Conservation (phyloP, 2,329 filamentous ascomycete species). For the Cladosporium sp. region DNA sequence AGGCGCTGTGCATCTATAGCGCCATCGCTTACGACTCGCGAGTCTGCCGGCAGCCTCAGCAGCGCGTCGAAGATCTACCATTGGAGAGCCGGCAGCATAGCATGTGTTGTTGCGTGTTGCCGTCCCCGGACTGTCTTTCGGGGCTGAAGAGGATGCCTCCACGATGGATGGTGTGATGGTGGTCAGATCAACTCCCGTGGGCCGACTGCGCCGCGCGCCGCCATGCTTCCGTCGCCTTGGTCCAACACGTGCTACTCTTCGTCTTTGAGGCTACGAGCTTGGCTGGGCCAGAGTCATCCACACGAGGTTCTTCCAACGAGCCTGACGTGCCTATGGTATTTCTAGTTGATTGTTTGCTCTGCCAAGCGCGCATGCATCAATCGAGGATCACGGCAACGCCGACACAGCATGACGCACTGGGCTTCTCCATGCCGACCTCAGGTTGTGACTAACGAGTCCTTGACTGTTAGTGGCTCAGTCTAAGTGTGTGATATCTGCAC, state of each 20-base stretch:
- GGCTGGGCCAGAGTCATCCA: neutral
- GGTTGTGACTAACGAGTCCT: too few relatives aligned
- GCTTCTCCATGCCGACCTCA: too few relatives aligned
- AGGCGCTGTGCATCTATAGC: neutral
- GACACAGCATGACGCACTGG: too few relatives aligned
- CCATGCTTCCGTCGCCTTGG: neutral
- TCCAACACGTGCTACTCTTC: neutral
- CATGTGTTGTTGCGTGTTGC: neutral
- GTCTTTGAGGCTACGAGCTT: neutral
- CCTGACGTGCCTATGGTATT: neutral
- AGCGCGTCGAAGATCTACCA: neutral
- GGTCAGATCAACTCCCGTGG: slow-evolving; percentile 4
- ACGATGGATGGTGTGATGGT: neutral
- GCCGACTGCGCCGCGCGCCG: slow-evolving; percentile 4
- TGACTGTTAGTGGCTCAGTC: too few relatives aligned
- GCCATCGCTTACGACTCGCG: slow-evolving; percentile 6
- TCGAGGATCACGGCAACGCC: too few relatives aligned
- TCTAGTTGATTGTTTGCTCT: neutral
- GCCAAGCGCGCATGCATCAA: neutral
- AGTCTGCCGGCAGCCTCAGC: neutral
- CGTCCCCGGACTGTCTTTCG: neutral
- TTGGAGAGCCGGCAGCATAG: neutral
- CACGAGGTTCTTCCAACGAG: neutral
- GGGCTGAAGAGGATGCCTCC: neutral
- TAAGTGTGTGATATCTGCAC: too few relatives aligned